Percentiles rank a stretch among this genome's conserved stretches.
Conservation (phyloP, 495 filamentous ascomycete genomes). For the Penicillium tannophilum region DNA sequence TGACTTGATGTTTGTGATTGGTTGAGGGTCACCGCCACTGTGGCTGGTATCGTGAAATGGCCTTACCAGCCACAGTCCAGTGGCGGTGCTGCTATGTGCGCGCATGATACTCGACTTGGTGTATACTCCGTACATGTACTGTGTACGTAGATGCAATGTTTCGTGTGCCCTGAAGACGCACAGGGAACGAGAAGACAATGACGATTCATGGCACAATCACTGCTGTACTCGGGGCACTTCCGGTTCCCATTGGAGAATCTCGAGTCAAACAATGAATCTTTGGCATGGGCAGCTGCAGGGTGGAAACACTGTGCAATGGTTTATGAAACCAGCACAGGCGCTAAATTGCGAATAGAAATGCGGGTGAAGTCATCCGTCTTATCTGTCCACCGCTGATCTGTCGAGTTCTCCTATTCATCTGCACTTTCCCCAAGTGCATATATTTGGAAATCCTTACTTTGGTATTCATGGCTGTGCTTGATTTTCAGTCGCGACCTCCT, state of each 20-base stretch:
- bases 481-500: slow-evolving; percentile 17
- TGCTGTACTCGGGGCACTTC: slow-evolving; percentile 8
- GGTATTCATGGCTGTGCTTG: slow-evolving; percentile 17
- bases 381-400: slow-evolving; percentile 1
- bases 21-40: slow-evolving; percentile 37
- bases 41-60: slow-evolving; percentile 30
- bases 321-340: neutral
- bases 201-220: slow-evolving; percentile 20
- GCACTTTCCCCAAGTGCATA: neutral
- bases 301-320: neutral
- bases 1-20: slow-evolving; percentile 38
- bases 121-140: no score
- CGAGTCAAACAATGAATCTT: neutral
- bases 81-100: slow-evolving; percentile 17
- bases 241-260: neutral
- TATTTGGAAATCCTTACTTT: neutral
- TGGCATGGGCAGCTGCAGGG: neutral
- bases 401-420: neutral
- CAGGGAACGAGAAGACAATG: slow-evolving; percentile 9
- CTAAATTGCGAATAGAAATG: neutral
- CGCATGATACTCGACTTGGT: neutral
- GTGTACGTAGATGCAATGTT: neutral
- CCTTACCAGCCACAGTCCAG: slow-evolving; percentile 9
- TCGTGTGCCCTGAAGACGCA: neutral
- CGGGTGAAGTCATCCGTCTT: slow-evolving; percentile 2